Evolutionary conservation across 371 early-diverging fungal species (phyloP).

Genomic region (Rhizomucor miehei): DNA sequence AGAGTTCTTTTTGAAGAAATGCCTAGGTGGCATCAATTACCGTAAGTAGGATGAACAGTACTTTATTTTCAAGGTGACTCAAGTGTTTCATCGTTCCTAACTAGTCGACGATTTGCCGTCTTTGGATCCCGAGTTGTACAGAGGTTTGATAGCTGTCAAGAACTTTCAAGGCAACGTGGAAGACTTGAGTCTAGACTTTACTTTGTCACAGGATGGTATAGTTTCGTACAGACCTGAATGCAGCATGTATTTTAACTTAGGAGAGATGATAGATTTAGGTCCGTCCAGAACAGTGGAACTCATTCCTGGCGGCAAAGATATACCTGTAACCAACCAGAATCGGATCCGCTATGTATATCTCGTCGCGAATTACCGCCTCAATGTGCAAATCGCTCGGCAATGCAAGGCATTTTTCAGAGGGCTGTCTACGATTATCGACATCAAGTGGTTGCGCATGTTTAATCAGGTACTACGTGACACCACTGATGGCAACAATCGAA

Average conservation of each 20-base stretch:
- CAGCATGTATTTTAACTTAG: conserved; percentile 3
- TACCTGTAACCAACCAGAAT: conserved; percentile 83
- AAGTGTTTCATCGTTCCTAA: neutral
- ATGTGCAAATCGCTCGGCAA: conserved; percentile 78
- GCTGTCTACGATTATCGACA: conserved; percentile 72
- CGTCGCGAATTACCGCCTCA: conserved; percentile 76
- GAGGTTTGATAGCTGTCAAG: conserved; percentile 78
- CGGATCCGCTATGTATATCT: conserved; percentile 80
- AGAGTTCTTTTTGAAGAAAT: conserved; percentile 86
- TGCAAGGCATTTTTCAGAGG: conserved; percentile 85
- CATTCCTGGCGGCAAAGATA: conserved; percentile 70
- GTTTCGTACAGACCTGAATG: neutral
- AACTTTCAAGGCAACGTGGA: conserved; percentile 74
- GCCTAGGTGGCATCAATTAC: conserved; percentile 73
- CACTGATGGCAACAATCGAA: neutral
- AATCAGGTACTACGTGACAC: conserved; percentile 45
- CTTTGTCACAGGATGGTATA: conserved; percentile 64
- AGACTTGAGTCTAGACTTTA: conserved; percentile 81
- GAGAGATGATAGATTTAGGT: conserved; percentile 46
- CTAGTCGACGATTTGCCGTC: conserved; percentile 89
- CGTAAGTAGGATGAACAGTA: conserved; percentile 35
- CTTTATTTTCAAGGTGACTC: neutral
- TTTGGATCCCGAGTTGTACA: conserved; percentile 84
- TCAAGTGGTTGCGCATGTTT: conserved; percentile 80
- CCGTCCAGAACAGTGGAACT: conserved; percentile 63